Percentiles rank a stretch among this genome's conserved stretches.
Evolutionary conservation across 805 yeast species (phyloP).

Genomic region (Dipodascopsis tothii): DNA sequence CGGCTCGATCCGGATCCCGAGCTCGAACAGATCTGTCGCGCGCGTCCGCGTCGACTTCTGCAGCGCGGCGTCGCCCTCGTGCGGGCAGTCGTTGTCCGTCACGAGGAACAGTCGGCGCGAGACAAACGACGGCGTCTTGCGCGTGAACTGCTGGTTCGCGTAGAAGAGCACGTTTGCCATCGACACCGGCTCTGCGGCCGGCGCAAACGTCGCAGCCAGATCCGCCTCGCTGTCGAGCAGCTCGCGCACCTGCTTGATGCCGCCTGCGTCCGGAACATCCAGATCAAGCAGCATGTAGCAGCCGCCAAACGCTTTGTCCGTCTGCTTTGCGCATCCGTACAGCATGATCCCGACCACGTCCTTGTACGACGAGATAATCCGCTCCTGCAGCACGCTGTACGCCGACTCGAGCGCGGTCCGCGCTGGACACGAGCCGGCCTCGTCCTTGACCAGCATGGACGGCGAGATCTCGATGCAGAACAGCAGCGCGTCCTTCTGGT

Average conservation of each 20-base stretch:
- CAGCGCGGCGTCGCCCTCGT: slow-evolving; percentile 34
- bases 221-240: slow-evolving; percentile 23
- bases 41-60: slow-evolving; percentile 47
- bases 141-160: slow-evolving; percentile 49
- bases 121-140: slow-evolving; percentile 39
- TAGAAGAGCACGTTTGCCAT: slow-evolving; percentile 42
- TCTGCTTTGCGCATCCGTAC: slow-evolving; percentile 32
- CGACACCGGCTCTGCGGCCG: slow-evolving; percentile 28
- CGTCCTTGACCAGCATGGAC: slow-evolving; percentile 27
- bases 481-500: slow-evolving; percentile 31
- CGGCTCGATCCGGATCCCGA: slow-evolving; percentile 51
- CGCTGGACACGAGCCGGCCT: slow-evolving; percentile 12
- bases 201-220: slow-evolving; percentile 20
- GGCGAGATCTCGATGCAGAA: slow-evolving; percentile 33
- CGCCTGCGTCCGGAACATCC: slow-evolving; percentile 22
- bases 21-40: slow-evolving; percentile 52
- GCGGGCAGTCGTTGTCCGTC: slow-evolving; percentile 70
- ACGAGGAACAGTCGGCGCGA: slow-evolving; percentile 59
- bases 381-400: slow-evolving; percentile 53
- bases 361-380: slow-evolving; percentile 56
- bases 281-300: slow-evolving; percentile 22
- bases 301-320: slow-evolving; percentile 20
- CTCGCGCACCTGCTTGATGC: slow-evolving; percentile 17
- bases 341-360: slow-evolving; percentile 72
- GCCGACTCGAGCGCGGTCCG: slow-evolving; percentile 43